phyloP scores from a whole-genome alignment of 345 rosid species.

The Ceriops tagal region DNA sequence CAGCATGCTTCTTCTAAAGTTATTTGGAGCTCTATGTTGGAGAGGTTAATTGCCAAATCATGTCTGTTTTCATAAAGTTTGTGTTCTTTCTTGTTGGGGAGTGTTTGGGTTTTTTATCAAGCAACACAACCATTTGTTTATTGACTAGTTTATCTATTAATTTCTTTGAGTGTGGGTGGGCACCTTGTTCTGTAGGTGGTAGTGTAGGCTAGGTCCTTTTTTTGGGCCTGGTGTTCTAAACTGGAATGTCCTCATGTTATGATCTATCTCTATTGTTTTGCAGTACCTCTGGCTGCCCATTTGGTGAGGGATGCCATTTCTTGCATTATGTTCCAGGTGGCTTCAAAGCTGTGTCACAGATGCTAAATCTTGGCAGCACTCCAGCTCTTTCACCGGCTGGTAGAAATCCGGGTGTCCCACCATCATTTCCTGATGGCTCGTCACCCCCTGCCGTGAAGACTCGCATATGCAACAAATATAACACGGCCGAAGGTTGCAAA shows the following conservation, averaged over 20 bases:
- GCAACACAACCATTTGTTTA: no score
- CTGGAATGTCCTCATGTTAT: neutral
- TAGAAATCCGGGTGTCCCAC: conserved; percentile 53
- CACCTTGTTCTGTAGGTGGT: neutral
- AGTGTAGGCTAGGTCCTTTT: neutral
- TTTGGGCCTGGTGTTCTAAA: neutral
- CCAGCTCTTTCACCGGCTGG: conserved; percentile 49
- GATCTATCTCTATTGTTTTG: conserved; percentile 16
- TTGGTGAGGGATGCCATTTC: conserved; percentile 97
- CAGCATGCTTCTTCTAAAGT: no score
- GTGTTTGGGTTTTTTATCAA: no score
- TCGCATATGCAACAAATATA: conserved; percentile 66
- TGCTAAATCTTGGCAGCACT: conserved; percentile 52
- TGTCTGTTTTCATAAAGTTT: no score
- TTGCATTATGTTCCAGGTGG: conserved; percentile 98
- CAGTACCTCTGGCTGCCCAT: conserved; percentile 97
- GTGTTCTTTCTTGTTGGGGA: no score
- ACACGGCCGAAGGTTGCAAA: conserved; percentile 79
- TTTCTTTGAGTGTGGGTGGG: no score
- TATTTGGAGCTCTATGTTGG: no score
- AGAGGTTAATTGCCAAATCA: no score
- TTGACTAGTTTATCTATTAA: no score
- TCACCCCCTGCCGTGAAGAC: conserved; percentile 56
- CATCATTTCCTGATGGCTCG: conserved; percentile 51
- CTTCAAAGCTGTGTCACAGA: conserved; percentile 72